Percentiles rank a stretch among this genome's conserved stretches.
These are phyloP conservation scores for Aspergillus phoenicis DNA, from an alignment of 2,329 filamentous ascomycete species.

Conservation along the genomic window DNA sequence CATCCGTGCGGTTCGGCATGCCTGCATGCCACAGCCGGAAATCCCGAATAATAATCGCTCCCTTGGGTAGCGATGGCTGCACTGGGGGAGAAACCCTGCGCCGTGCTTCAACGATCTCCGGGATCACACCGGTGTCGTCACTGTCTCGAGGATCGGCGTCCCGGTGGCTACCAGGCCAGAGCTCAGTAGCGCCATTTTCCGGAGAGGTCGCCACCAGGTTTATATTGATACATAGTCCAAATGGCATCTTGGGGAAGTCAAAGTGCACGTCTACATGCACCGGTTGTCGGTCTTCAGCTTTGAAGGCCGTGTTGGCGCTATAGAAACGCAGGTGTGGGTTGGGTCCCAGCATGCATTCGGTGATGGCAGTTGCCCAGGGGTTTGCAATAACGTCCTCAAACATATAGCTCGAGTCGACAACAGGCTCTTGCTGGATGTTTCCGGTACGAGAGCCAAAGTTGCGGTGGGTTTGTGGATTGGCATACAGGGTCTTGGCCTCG, in stretches of 20 bases:
- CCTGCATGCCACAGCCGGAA: conserved; percentile 55
- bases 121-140: conserved; percentile 31
- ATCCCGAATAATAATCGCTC: conserved; percentile 51
- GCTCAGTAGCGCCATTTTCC: conserved; percentile 53
- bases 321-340: conserved; percentile 41
- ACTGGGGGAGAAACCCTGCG: conserved; percentile 38
- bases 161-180: conserved; percentile 55
- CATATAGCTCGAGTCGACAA: conserved; percentile 37
- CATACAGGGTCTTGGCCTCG: conserved; percentile 38
- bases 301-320: conserved; percentile 45
- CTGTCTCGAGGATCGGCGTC: conserved; percentile 36
- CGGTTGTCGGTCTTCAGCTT: conserved; percentile 42
- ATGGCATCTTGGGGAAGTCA: conserved; percentile 54
- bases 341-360: conserved; percentile 44
- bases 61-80: conserved; percentile 47
- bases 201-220: conserved; percentile 50
- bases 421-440: conserved; percentile 48
- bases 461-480: conserved; percentile 27
- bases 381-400: conserved; percentile 44
- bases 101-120: conserved; percentile 35
- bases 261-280: conserved; percentile 49
- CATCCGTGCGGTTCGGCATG: conserved; percentile 49
- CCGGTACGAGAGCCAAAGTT: conserved; percentile 35
- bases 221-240: conserved; percentile 52
- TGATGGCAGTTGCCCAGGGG: conserved; percentile 40